These are phyloP conservation scores for Paramecium pentaurelia DNA, from an alignment of 73 alveolate species.

Conservation along the genomic window DNA sequence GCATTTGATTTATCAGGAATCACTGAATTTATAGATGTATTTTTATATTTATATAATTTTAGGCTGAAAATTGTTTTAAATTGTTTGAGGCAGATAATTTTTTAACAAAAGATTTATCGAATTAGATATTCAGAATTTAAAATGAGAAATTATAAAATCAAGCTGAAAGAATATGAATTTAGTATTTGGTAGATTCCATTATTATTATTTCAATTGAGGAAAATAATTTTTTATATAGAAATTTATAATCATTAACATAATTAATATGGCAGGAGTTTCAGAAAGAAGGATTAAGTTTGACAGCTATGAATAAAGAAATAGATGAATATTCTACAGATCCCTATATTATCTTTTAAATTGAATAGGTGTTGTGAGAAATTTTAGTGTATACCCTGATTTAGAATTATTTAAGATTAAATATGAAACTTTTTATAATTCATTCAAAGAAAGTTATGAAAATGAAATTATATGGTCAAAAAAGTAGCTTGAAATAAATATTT, in stretches of 20 bases:
- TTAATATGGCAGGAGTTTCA: not conserved
- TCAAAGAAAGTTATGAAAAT: constrained; percentile 43
- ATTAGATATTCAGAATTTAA: not conserved
- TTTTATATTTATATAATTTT: not conserved
- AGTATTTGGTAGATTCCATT: not conserved
- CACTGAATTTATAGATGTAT: not conserved
- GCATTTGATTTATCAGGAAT: not conserved
- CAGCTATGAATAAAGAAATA: constrained; percentile 43
- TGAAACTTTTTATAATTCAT: constrained; percentile 58
- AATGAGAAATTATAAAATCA: not conserved
- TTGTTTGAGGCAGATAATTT: not conserved
- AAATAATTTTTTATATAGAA: not conserved
- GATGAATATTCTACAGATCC: constrained; percentile 63
- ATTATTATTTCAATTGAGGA: not conserved
- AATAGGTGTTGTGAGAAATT: constrained; percentile 53
- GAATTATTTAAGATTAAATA: constrained; percentile 57
- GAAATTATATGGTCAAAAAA: constrained; percentile 37
- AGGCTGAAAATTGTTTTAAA: not conserved
- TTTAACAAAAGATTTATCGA: not conserved
- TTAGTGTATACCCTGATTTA: constrained; percentile 51
- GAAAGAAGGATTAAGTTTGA: constrained; percentile 60
- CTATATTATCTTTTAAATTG: constrained; percentile 22
- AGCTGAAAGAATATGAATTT: not conserved
- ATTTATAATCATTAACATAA: not conserved
- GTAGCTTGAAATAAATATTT: not conserved